Base-by-base conservation (phyloP, 441 rosid genomes). In the Syzygium malaccense region DNA sequence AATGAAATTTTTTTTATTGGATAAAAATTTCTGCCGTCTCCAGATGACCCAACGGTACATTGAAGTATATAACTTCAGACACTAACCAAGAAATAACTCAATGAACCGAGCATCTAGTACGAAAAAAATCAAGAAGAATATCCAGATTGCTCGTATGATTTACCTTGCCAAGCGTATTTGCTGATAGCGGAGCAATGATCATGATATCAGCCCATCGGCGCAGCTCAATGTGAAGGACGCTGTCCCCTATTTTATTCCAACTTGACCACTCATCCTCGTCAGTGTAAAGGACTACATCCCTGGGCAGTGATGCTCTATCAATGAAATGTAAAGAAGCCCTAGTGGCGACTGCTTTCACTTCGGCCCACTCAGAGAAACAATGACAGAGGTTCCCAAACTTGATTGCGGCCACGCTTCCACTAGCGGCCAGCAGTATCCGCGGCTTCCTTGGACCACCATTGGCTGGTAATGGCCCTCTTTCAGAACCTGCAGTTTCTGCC, bases 331-430 rank as follows among this genome's bases (percentile, higher is more conserved):
- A 92, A 89, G 98, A 92, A 54, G 98, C 93, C 85, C 85, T 92
- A 3, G 98, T 94, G 53, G 95, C 98, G 58, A 94, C 96, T n/a
- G 98, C 98, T 91, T 90, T 95, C 51, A 96, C 96, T 90, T 97
- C 98, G 7, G 97, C 97, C 98, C 98, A 96, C 71, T 93, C 97
- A 1, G 95, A 89, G 92, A 96, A 97, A 90, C 95, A 93, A 80
- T 92, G 97, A 91, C 98, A 95, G 51, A 97, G 95, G 91, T 95
- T 94, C 13, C 94, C 97, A 89, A 97, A 95, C 91, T 96, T 95
- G 83, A 96, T 94, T n/a, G 99, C 97, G 48, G 99, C 98, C 75
- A 95, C 98, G 90, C 98, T 95, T 89, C 99, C 98, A 90, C 98
- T 94, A 33, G 98, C 98, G 58, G 96, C 99, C 33, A 97, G 94